Percentiles rank a stretch among this genome's conserved stretches.
phyloP scores from a whole-genome alignment of 148 eudicot species.

The Vaccinium macrocarpon region DNA sequence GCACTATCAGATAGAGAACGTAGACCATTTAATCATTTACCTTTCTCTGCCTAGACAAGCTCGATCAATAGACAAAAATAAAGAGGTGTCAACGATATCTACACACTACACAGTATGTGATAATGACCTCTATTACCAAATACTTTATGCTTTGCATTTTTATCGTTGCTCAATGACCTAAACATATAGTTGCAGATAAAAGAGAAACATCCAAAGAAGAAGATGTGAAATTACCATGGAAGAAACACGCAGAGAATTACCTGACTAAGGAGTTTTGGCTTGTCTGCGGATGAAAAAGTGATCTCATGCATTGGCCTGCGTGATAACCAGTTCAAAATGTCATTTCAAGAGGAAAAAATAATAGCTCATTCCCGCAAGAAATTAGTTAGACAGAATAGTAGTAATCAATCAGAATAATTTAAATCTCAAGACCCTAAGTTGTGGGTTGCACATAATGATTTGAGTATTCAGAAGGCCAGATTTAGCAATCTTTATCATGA shows the following conservation, averaged over 20 bases:
- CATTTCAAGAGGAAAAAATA: background rate
- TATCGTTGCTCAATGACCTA: background rate
- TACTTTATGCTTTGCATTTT: background rate
- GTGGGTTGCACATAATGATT: background rate
- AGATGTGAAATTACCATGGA: conserved; percentile 1
- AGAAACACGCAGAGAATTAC: conserved; percentile 25
- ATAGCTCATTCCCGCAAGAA: background rate
- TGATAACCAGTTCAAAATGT: conserved; percentile 13
- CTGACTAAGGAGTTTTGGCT: conserved; percentile 60
- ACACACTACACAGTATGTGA: background rate
- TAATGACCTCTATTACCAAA: background rate
- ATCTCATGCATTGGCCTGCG: conserved; percentile 64
- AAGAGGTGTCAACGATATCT: background rate
- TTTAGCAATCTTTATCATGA: background rate
- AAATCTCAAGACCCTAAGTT: background rate
- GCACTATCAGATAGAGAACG: background rate
- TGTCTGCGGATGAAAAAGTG: conserved; percentile 60
- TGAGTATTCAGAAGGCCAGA: background rate
- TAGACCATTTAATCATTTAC: background rate
- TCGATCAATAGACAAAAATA: background rate
- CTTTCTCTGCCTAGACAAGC: background rate
- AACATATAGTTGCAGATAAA: conserved; percentile 1
- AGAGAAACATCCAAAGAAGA: background rate
- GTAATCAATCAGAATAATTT: background rate
- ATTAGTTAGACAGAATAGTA: background rate